These are phyloP conservation scores for Acacia pycnantha DNA, from an alignment of 331 rosid genomes.

Conservation along the genomic window DNA sequence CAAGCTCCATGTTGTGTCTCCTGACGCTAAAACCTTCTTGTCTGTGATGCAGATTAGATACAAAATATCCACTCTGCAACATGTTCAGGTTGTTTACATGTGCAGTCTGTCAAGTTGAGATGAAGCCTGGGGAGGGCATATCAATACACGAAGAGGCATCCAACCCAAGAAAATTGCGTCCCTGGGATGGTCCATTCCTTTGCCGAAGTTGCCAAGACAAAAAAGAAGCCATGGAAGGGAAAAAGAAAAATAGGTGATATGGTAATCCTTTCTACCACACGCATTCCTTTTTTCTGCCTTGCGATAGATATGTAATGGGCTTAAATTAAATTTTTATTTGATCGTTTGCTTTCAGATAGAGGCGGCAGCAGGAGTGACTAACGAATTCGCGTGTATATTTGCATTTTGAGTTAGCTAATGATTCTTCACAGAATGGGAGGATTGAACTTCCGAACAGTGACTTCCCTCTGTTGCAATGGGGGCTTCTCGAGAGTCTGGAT, in stretches of 20 bases:
- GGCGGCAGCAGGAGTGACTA: conserved; percentile 81
- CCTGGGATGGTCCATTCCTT: conserved; percentile 99
- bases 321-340: conserved; percentile 11
- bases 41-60: conserved; percentile 74
- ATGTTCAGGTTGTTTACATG: conserved; percentile 94
- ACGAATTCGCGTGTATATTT: conserved; percentile 48
- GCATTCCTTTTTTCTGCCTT: conserved; percentile 9
- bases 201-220: conserved; percentile 94
- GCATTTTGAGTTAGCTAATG: conserved; percentile 54
- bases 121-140: conserved; percentile 94
- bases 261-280: background rate
- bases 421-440: conserved; percentile 46
- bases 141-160: conserved; percentile 72
- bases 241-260: conserved; percentile 60
- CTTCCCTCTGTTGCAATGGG: conserved; percentile 48
- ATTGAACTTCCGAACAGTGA: conserved; percentile 38
- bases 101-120: conserved; percentile 92
- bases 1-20: conserved; percentile 1
- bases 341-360: conserved; percentile 66
- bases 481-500: conserved; percentile 51
- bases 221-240: conserved; percentile 99
- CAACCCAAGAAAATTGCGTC: conserved; percentile 67
- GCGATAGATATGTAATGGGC: background rate
- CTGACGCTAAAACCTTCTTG: conserved; percentile 31
- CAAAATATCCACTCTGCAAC: conserved; percentile 95